Percentiles rank a stretch among this genome's conserved stretches.
These are phyloP conservation scores for Eragrostis tef DNA, from an alignment of 202 grass and related monocot species.

Conservation along the genomic window DNA sequence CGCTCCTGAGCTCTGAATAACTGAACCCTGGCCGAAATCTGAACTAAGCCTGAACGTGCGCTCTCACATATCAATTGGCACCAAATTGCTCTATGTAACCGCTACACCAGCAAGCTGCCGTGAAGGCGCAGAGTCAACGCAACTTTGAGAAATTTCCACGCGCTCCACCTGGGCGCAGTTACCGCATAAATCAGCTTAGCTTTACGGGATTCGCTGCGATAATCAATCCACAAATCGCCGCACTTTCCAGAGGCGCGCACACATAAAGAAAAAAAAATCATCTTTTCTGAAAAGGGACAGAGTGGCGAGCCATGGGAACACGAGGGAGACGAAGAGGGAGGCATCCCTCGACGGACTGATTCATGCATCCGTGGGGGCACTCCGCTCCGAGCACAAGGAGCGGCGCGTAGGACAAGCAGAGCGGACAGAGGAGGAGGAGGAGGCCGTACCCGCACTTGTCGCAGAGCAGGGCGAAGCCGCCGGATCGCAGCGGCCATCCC, in stretches of 20 bases:
- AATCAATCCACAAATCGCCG: constrained; percentile 2
- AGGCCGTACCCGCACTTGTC: constrained; percentile 89
- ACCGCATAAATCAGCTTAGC: constrained; percentile 18
- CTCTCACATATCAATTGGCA: not conserved
- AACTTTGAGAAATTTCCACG: constrained; percentile 1
- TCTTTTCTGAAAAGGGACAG: not conserved
- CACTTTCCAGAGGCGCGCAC: not conserved
- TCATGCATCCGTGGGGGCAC: not conserved
- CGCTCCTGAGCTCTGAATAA: not conserved
- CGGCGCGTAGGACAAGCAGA: constrained; percentile 1
- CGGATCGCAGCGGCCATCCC: constrained; percentile 90
- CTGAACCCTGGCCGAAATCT: not conserved
- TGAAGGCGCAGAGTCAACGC: constrained; percentile 43
- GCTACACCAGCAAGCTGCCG: not conserved
- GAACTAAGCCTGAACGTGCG: not conserved
- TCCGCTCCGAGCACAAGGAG: not conserved
- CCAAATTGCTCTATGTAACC: not conserved
- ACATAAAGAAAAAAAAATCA: not conserved
- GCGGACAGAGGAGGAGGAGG: constrained; percentile 21
- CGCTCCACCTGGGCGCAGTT: constrained; percentile 5
- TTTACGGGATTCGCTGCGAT: not conserved
- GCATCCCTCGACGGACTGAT: not conserved
- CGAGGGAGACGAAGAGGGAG: not conserved
- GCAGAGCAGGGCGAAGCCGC: constrained; percentile 75
- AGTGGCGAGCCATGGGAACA: constrained; percentile 6